Evolutionary conservation across 495 filamentous ascomycete species (phyloP).

Genomic region (Margaritispora aquatica): DNA sequence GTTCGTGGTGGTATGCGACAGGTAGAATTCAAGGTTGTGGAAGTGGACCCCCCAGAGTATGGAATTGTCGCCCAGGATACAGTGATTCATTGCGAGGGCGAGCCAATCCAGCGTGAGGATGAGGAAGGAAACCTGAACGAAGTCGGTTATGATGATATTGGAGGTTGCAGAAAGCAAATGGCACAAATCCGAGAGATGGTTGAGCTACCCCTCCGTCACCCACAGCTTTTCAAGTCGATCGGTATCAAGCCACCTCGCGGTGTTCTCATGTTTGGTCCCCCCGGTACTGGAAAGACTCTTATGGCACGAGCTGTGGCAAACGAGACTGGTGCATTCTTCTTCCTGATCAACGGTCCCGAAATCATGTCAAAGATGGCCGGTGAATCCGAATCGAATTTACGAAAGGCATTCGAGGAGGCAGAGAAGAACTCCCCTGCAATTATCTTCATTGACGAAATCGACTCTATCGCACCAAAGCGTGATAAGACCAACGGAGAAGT

Average conservation of each 20-base stretch:
- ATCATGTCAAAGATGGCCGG: slow-evolving; percentile 99
- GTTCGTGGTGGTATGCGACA: slow-evolving; percentile 96
- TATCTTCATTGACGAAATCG: slow-evolving; percentile 99
- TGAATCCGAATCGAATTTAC: slow-evolving; percentile 95
- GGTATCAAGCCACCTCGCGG: slow-evolving; percentile 99
- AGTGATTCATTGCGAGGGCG: slow-evolving; percentile 97
- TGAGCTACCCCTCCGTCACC: slow-evolving; percentile 91
- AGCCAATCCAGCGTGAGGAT: slow-evolving; percentile 96
- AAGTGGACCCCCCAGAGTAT: slow-evolving; percentile 96
- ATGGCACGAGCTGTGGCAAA: slow-evolving; percentile 99
- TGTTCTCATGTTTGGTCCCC: slow-evolving; percentile 95
- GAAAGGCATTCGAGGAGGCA: slow-evolving; percentile 97
- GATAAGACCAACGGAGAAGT: slow-evolving; percentile 99
- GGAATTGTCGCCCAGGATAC: slow-evolving; percentile 98
- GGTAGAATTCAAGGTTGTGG: slow-evolving; percentile 98
- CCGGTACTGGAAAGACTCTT: slow-evolving; percentile 97
- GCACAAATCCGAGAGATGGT: slow-evolving; percentile 98
- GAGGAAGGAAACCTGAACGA: slow-evolving; percentile 99
- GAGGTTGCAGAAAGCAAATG: slow-evolving; percentile 99
- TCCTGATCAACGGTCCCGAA: slow-evolving; percentile 97
- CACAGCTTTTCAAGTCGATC: slow-evolving; percentile 99
- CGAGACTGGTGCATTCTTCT: slow-evolving; percentile 98
- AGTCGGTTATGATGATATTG: slow-evolving; percentile 98
- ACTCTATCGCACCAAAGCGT: slow-evolving; percentile 98
- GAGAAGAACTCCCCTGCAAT: slow-evolving; percentile 99